phyloP scores from a whole-genome alignment of 768 basidiomycete species.

The Lactarius pseudohatsudake region DNA sequence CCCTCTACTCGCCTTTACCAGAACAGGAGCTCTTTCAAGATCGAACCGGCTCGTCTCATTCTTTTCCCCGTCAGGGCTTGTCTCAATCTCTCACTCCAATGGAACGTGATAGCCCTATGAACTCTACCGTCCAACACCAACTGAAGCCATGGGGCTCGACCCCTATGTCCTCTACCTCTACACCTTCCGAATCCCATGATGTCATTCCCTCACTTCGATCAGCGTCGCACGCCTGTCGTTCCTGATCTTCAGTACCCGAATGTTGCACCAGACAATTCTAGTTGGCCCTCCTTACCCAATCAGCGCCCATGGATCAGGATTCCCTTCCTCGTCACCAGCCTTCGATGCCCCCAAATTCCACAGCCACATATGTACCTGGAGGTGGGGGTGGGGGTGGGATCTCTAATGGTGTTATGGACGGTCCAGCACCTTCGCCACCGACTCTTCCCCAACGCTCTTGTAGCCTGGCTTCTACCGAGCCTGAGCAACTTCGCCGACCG shows the following conservation, averaged over 20 bases:
- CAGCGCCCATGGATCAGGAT: slow-evolving; percentile 6
- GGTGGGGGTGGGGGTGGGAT: neutral
- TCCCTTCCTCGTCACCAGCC: neutral
- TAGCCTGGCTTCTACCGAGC: neutral
- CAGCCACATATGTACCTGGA: neutral
- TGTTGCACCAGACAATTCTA: neutral
- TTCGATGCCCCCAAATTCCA: neutral
- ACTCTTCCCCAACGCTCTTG: neutral
- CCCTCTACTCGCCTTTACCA: neutral
- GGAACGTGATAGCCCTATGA: neutral
- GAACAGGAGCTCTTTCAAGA: slow-evolving; percentile 6
- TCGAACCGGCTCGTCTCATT: neutral
- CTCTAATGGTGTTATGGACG: neutral
- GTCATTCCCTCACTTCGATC: neutral
- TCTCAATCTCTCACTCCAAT: neutral
- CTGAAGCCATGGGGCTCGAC: neutral
- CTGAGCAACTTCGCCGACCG: slow-evolving; percentile 8
- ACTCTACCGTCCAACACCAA: neutral
- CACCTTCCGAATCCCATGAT: neutral
- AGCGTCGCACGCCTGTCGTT: slow-evolving; percentile 5
- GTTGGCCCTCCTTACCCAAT: neutral
- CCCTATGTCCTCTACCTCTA: neutral
- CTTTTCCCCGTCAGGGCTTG: neutral
- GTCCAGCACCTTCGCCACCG: neutral
- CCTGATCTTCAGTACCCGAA: slow-evolving; percentile 24